Percentiles rank a stretch among this genome's conserved stretches.
Evolutionary conservation across 257 asterid species (phyloP).

Genomic region (Eustoma russellianum): DNA sequence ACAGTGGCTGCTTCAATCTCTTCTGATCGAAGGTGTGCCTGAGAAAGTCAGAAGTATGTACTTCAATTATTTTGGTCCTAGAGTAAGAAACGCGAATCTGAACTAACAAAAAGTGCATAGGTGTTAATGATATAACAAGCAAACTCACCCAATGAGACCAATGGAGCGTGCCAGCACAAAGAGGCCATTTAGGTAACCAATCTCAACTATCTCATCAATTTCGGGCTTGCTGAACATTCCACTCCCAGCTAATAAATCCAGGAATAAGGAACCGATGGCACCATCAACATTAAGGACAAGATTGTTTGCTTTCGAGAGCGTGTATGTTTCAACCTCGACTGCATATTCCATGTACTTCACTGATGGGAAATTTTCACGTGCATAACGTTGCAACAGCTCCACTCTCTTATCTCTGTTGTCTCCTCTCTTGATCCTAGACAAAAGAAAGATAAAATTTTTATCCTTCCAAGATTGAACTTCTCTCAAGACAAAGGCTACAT

Average conservation of each 20-base stretch:
- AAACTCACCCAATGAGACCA: conserved; percentile 96
- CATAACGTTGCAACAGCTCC: conserved; percentile 70
- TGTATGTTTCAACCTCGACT: conserved; percentile 89
- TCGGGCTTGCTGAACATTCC: conserved; percentile 97
- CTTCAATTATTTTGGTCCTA: neutral
- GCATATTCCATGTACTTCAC: conserved; percentile 99
- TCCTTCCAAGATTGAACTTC: conserved; percentile 1
- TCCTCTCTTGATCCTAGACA: conserved; percentile 81
- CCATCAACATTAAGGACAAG: conserved; percentile 96
- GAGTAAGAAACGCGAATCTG: too few relatives aligned
- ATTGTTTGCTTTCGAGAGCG: conserved; percentile 93
- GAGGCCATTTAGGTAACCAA: conserved; percentile 95
- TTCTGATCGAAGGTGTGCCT: conserved; percentile 99
- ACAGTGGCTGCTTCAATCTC: conserved; percentile 96
- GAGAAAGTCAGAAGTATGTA: conserved; percentile 11
- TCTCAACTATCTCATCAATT: conserved; percentile 84
- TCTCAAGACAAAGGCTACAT: too few relatives aligned
- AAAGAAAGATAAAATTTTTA: conserved; percentile 9
- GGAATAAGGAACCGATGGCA: conserved; percentile 94
- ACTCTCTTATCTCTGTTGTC: conserved; percentile 99
- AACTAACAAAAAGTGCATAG: neutral
- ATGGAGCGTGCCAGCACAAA: conserved; percentile 97
- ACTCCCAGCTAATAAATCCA: conserved; percentile 98
- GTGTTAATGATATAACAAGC: neutral
- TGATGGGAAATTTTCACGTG: conserved; percentile 83